Evolutionary conservation across 768 basidiomycete genomes (phyloP), one percentile per base, ranked within the genome.

Genomic region (Agrocybe chaxingu): DNA sequence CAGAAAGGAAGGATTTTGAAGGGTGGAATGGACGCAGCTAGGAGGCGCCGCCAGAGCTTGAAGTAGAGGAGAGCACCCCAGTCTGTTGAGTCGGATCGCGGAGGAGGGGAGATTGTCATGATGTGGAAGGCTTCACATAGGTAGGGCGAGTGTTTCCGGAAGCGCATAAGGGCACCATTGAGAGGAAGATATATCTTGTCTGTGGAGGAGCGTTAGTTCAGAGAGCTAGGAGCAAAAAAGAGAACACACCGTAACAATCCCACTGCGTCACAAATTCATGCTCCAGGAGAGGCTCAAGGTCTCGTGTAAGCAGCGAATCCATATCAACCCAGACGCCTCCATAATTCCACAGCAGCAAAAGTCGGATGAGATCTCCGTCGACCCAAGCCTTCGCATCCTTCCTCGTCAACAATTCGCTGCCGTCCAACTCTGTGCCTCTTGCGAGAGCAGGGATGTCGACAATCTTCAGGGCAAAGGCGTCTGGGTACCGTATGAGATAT

Each of bases 271-370:
- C 92, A 63, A 95, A 99, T 67, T 99, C 96, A 60, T 92, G 88
- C 65, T 97, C 95, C 5, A 89, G 76, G 48, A 98, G 73, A 7
- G 95, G 93, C 2, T 84, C 74, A 32, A 98, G 70, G 69, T 94
- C 90, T 48, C 96, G 74, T 40, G 92, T 96, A 55, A 98, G 72
- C 48, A 98, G 77, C 45, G 89, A 89, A 67, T 99, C 96, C 93
- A 98, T 97, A 65, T 99, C 96, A 42, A 98, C 77, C 96, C 96
- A 98, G 18, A 97, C 82, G 0, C 96, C 96, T 1, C 96, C 96
- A 61, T 80, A 84, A 53, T 81, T 83, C 91, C 94, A 98, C 32
- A 97, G 70, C 29, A 94, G 80, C 52, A 99, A 71, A 56, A 98
- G 63, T 45, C 96, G 75, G n/a, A 98, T 77, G 49, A 97, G 77